Base-by-base conservation (phyloP, 495 filamentous ascomycete genomes). In the Cenococcum geophilum region DNA sequence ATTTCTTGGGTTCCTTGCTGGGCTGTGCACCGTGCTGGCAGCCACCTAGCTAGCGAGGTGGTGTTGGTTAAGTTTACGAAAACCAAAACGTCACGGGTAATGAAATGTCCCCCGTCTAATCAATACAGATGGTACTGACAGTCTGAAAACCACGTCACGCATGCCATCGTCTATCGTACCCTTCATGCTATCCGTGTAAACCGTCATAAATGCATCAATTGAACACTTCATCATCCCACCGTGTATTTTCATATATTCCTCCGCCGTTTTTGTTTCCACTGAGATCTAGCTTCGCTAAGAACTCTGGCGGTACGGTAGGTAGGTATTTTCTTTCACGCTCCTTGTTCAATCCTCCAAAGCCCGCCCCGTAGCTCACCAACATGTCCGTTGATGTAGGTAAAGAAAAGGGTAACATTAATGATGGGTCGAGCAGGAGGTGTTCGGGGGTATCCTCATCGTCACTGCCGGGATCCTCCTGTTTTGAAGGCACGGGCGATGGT, bases 381-480 rank as follows among this genome's bases (percentile, higher is more conserved):
- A 99, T 97, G 72, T 97, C 93, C 16, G 92, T 96, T 60, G 91
- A 95, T 5, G 93, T 96, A 0, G 93, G 93, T 21, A 99, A 78
- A 35, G 86, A 86, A 71, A 99, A 99, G 0, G 95, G 95, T 25
- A 99, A 81, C 82, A 96, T 96, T 42, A 95, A 77, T 11, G 91
- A 86, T 18, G 92, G 89, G 69, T 97, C 91, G 25, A 97, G 75
- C 40, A 97, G 82, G 27, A 97, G 74, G 57, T 85, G 78, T 52
- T 89, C 81, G 5, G 86, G 83, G 43, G 63, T 78, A 14, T 85
- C 83, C 14, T 84, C 84, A 10, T 79, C 76, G 1, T 69, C 62
- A 8, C 40, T 45, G 18, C 14, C 40, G 11, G 12, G 40, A 4
- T 69, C 66, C 35, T 64, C 61, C 14, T 23, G 23, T 35, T 56